Evolutionary conservation across 148 eudicot species (phyloP).

Genomic region (Rhododendron henanense): DNA sequence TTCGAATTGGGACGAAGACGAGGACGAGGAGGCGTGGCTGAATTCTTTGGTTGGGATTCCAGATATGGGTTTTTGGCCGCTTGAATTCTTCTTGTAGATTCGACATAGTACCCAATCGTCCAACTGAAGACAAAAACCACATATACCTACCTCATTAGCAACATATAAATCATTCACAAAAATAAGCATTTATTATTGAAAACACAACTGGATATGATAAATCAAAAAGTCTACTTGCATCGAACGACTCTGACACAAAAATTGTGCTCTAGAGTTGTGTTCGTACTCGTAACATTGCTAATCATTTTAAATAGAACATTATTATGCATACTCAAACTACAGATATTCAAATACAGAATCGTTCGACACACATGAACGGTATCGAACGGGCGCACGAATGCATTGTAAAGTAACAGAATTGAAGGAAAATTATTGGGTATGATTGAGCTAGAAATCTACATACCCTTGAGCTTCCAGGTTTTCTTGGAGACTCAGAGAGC

Average conservation of each 20-base stretch:
- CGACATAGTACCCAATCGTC: slow-evolving; percentile 84
- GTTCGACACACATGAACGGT: no score
- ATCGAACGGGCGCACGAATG: no score
- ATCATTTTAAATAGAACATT: no score
- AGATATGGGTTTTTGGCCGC: slow-evolving; percentile 29
- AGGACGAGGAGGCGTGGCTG: slow-evolving; percentile 39
- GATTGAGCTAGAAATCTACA: background rate
- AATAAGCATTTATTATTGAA: no score
- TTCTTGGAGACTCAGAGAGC: slow-evolving; percentile 46
- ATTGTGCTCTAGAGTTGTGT: no score
- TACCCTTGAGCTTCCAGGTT: slow-evolving; percentile 52
- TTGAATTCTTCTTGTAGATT: slow-evolving; percentile 66
- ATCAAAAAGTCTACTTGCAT: no score
- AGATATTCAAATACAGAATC: no score
- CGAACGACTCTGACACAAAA: no score
- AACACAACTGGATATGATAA: no score
- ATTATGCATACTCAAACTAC: no score
- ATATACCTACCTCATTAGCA: background rate
- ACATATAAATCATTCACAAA: background rate
- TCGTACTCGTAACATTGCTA: no score
- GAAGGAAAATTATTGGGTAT: background rate
- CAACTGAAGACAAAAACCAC: slow-evolving; percentile 31
- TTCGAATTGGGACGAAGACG: slow-evolving; percentile 60
- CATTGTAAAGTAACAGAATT: no score
- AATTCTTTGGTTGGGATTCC: slow-evolving; percentile 22